A percentile compares a stretch with the other conserved stretches of the same genome.
Evolutionary conservation across 2,329 filamentous ascomycete genomes (phyloP).

Genomic region (Trichoderma harzianum): DNA sequence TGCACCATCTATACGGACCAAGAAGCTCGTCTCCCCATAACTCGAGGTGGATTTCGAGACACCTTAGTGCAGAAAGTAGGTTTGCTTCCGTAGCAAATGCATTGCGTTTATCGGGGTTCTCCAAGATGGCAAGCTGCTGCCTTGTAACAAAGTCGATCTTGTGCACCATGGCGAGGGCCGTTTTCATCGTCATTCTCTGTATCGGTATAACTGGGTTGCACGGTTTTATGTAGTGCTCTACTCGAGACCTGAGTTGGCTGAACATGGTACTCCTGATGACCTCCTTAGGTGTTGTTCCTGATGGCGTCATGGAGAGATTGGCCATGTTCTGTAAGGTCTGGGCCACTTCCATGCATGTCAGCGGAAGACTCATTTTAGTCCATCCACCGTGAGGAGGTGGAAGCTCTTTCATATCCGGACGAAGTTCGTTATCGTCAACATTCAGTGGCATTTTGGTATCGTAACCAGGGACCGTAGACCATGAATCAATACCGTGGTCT

Average conservation of each 20-base stretch:
- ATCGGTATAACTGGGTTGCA: conserved; percentile 53
- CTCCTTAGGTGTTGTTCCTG: conserved; percentile 24
- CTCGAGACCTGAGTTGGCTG: conserved; percentile 26
- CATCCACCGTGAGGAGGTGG: conserved; percentile 46
- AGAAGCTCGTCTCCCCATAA: conserved; percentile 38
- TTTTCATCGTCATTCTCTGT: conserved; percentile 30
- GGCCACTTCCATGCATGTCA: conserved; percentile 52
- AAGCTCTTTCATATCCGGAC: conserved; percentile 36
- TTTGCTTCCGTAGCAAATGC: conserved; percentile 31
- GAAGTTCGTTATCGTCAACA: conserved; percentile 45
- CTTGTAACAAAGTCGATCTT: conserved; percentile 36
- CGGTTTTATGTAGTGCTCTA: conserved; percentile 37
- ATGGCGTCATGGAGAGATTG: conserved; percentile 22
- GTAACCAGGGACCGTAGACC: conserved; percentile 16
- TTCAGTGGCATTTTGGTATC: conserved; percentile 37
- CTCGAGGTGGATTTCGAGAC: conserved; percentile 32
- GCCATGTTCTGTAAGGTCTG: conserved; percentile 25
- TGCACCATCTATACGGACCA: conserved; percentile 36
- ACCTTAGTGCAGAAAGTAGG: conserved; percentile 32
- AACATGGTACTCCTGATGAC: conserved; percentile 40
- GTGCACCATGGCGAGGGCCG: conserved; percentile 29
- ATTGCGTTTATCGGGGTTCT: conserved; percentile 22
- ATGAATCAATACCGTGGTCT: conserved; percentile 46
- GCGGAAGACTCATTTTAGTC: conserved; percentile 55
- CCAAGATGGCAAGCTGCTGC: conserved; percentile 27